A percentile compares a stretch with the other conserved stretches of the same genome.
phyloP scores from a whole-genome alignment of 2,329 filamentous ascomycete species.

The Coleophoma crateriformis region DNA sequence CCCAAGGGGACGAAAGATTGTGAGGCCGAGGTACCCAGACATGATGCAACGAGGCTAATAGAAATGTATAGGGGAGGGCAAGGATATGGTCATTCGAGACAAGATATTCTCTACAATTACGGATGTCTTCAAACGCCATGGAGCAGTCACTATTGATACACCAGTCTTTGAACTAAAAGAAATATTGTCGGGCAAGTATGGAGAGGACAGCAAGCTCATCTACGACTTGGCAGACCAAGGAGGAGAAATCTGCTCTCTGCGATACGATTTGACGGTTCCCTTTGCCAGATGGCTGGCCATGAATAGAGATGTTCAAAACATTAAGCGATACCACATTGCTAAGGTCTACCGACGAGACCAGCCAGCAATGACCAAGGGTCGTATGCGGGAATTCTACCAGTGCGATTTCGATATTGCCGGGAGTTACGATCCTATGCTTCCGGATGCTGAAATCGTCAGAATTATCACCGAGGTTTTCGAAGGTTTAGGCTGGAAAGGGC shows the following conservation, averaged over 20 bases:
- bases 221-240: conserved; percentile 86
- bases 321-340: conserved; percentile 93
- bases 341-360: conserved; percentile 84
- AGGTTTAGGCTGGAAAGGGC: conserved; percentile 64
- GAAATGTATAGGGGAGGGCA: conserved; percentile 52
- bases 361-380: conserved; percentile 81
- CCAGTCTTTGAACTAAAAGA: conserved; percentile 83
- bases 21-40: conserved; percentile 27
- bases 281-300: conserved; percentile 91
- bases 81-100: conserved; percentile 75
- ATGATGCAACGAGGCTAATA: conserved; percentile 9
- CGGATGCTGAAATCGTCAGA: conserved; percentile 82
- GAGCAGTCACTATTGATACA: conserved; percentile 74
- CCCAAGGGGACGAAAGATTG: conserved; percentile 90
- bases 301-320: conserved; percentile 71
- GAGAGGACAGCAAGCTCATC: conserved; percentile 88
- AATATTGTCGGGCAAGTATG: conserved; percentile 84
- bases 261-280: conserved; percentile 84
- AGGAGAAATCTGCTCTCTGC: conserved; percentile 76
- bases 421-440: conserved; percentile 82
- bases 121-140: conserved; percentile 78
- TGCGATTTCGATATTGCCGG: conserved; percentile 97
- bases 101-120: conserved; percentile 73
- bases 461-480: conserved; percentile 85
- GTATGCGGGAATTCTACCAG: conserved; percentile 95